phyloP scores from a whole-genome alignment of 192 early-diverging fungal species.

The Glomus cerebriforme region DNA sequence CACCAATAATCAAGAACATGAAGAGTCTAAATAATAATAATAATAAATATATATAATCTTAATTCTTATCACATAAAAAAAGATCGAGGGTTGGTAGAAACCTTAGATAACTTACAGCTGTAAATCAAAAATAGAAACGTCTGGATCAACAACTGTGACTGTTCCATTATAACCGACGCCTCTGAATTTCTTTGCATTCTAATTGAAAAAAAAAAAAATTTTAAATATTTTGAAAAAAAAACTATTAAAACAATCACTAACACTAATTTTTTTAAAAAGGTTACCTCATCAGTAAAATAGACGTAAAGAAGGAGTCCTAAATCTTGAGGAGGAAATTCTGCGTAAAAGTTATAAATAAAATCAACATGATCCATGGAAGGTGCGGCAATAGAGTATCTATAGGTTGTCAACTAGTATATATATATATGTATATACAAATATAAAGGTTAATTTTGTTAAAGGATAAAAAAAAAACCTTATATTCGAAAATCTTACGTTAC shows the following conservation, averaged over 20 bases:
- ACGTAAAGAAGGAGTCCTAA: slow-evolving; percentile 47
- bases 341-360: slow-evolving; percentile 49
- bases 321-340: slow-evolving; percentile 51
- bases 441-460: not conserved
- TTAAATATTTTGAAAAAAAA: slow-evolving; percentile 4
- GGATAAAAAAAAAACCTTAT: not conserved
- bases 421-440: not conserved
- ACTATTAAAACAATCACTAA: not conserved
- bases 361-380: slow-evolving; percentile 38
- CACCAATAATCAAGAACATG: slow-evolving; percentile 48
- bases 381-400: slow-evolving; percentile 40
- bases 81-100: not conserved
- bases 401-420: slow-evolving; percentile 37
- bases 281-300: slow-evolving; percentile 46
- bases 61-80: not conserved
- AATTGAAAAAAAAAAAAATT: not conserved
- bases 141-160: slow-evolving; percentile 49
- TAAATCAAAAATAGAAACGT: slow-evolving; percentile 55
- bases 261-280: not conserved
- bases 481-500: slow-evolving; percentile 41
- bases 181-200: slow-evolving; percentile 38
- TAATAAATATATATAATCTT: not conserved
- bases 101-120: slow-evolving; percentile 49
- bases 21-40: slow-evolving; percentile 42
- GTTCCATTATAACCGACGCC: slow-evolving; percentile 51